phyloP scores from a whole-genome alignment of 2,329 filamentous ascomycete genomes.

The Alternaria viburni region DNA sequence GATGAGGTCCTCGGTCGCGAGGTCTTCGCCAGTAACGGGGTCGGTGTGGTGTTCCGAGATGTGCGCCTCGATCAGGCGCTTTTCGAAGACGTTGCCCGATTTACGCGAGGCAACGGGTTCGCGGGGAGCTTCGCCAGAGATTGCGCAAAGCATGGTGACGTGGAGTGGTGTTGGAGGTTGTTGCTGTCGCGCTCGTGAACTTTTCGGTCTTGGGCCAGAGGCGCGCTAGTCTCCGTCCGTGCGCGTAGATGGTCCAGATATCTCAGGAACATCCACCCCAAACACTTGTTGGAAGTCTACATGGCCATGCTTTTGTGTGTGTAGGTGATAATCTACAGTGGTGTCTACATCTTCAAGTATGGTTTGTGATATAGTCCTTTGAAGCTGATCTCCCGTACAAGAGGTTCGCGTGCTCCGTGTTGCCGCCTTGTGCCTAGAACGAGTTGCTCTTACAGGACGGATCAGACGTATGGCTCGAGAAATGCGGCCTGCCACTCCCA shows the following conservation, averaged over 20 bases:
- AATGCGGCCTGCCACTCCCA: not conserved
- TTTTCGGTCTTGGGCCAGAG: conserved; percentile 3
- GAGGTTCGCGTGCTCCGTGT: not conserved
- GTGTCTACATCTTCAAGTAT: too few relatives aligned
- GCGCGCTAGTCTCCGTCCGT: conserved; percentile 4
- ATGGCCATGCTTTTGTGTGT: not conserved
- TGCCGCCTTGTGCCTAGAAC: too few relatives aligned
- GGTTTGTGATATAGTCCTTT: not conserved
- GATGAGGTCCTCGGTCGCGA: conserved; percentile 83
- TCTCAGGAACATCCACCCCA: not conserved
- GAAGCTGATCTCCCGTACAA: not conserved
- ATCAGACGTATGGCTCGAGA: not conserved
- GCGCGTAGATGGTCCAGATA: not conserved
- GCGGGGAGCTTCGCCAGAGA: conserved; percentile 95
- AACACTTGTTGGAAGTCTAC: not conserved
- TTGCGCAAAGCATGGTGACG: conserved; percentile 58
- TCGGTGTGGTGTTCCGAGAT: conserved; percentile 93
- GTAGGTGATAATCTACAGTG: too few relatives aligned
- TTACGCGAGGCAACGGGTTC: conserved; percentile 94
- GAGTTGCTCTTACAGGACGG: too few relatives aligned
- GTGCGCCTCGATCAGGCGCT: conserved; percentile 92
- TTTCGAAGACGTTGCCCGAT: conserved; percentile 93
- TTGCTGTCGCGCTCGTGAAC: conserved; percentile 9
- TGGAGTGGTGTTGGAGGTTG: conserved; percentile 2
- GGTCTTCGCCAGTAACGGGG: conserved; percentile 84